Evolutionary conservation across 1,284 basidiomycete genomes (phyloP), one percentile per base, ranked within the genome.

Genomic region (Boletus semigastroideus): DNA sequence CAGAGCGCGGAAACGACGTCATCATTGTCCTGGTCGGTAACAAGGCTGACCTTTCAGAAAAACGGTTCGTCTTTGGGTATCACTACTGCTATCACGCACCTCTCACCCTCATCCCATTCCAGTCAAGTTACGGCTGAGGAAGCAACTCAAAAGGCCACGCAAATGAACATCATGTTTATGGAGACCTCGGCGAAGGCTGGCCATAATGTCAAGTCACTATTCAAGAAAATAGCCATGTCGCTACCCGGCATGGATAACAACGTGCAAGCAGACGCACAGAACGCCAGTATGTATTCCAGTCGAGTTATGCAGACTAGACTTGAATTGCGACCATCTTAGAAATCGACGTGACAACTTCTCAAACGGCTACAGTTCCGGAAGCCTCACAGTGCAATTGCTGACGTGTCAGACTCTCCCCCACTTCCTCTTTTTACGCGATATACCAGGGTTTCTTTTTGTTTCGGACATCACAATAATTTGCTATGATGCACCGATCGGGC

Each of bases 71-170:
- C 37, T 42, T 49, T 31, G 63, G 64, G 9, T 44, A 43, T 62
- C 12, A 25, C 65, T 20, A 27, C 41, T 31, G 45, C 1, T 7
- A 20, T 33, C 27, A 19, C 39, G 33, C 46, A 34, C 17, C 37
- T 48, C 48, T 58, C 30, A 68, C 30, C 37, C 40, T 40, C 28
- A 20, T 46, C 42, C 49, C 49, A 20, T 40, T 48, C 40, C 53
- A 97, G 95, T 59, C 94, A 99, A 86, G 96, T 99, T n/a, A 98
- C 96, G 6, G 82, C 95, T 7, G 97, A 99, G 70, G 96, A 99
- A 67, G 94, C 96, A 16, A 96, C 96, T 46, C 85, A 89, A 54
- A 92, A 93, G 65, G 84, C 95, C n/a, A 89, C 92, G 49, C 90
- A 97, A 68, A 78, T 97, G 57, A 90, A 89, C 65, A 91, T 99